These are phyloP conservation scores for Narthecium ossifragum DNA, from an alignment of 106 monocot species.

Conservation along the genomic window DNA sequence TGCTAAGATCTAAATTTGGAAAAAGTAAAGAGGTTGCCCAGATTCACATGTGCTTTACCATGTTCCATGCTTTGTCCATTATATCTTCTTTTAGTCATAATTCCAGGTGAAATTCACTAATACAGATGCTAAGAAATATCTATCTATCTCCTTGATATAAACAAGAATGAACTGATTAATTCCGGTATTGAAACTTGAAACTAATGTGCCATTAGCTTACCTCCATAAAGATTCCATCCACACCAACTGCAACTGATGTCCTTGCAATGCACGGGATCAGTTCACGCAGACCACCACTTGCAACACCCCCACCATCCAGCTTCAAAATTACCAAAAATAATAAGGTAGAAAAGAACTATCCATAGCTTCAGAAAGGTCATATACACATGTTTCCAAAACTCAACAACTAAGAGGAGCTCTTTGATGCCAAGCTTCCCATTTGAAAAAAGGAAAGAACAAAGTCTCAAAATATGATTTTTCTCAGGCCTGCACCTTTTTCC, in stretches of 20 bases:
- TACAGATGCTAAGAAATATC: not conserved
- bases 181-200: not conserved
- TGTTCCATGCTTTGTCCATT: not conserved
- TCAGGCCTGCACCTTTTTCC: slow-evolving; percentile 57
- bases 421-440: too few relatives aligned
- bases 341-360: not conserved
- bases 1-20: too few relatives aligned
- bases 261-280: slow-evolving; percentile 95
- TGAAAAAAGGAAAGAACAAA: not conserved
- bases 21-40: not conserved
- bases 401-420: too few relatives aligned
- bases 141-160: not conserved
- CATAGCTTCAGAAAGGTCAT: too few relatives aligned
- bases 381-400: too few relatives aligned
- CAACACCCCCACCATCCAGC: slow-evolving; percentile 96
- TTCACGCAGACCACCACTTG: slow-evolving; percentile 93
- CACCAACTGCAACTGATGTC: slow-evolving; percentile 82
- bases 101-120: not conserved
- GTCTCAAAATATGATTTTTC: not conserved
- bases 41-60: not conserved
- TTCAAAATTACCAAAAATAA: slow-evolving; percentile 5
- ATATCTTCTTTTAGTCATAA: not conserved
- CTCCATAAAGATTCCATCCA: slow-evolving; percentile 99
- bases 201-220: slow-evolving; percentile 20
- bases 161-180: not conserved